Evolutionary conservation across 257 asterid species (phyloP).

Genomic region (Catharanthus roseus): DNA sequence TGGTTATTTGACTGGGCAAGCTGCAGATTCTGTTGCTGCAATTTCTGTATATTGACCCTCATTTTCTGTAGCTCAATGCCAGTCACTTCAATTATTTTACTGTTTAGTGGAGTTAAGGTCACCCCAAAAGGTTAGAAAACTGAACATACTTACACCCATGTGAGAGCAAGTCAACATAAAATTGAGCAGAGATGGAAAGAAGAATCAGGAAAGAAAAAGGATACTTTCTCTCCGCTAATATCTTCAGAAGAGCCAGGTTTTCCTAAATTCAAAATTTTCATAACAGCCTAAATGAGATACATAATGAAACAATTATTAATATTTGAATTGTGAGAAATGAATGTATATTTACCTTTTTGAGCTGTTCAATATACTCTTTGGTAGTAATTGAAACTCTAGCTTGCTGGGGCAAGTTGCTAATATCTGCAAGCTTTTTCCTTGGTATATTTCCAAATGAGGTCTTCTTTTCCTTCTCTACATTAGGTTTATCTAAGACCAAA

Average conservation of each 20-base stretch:
- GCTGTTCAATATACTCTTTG: conserved; percentile 39
- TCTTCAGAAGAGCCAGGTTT: conserved; percentile 44
- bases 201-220: conserved; percentile 26
- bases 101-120: conserved; percentile 36
- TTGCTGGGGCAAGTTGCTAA: conserved; percentile 58
- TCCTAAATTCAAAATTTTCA: conserved; percentile 39
- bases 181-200: background rate
- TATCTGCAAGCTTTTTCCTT: conserved; percentile 58
- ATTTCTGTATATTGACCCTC: conserved; percentile 45
- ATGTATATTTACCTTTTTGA: conserved; percentile 38
- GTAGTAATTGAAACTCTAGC: conserved; percentile 20
- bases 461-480: conserved; percentile 22
- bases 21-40: conserved; percentile 60
- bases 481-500: conserved; percentile 5
- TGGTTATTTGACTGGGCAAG: conserved; percentile 56
- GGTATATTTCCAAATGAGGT: conserved; percentile 25
- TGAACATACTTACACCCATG: conserved; percentile 3
- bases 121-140: background rate
- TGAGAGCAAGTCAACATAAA: conserved; percentile 4
- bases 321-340: conserved; percentile 9
- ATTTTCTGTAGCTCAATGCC: conserved; percentile 57
- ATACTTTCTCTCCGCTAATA: conserved; percentile 71
- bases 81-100: conserved; percentile 59
- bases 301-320: background rate
- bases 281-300: conserved; percentile 14